Evolutionary conservation across 31 red algal species (phyloP).

Genomic region (Odonthalia washingtoniensis): DNA sequence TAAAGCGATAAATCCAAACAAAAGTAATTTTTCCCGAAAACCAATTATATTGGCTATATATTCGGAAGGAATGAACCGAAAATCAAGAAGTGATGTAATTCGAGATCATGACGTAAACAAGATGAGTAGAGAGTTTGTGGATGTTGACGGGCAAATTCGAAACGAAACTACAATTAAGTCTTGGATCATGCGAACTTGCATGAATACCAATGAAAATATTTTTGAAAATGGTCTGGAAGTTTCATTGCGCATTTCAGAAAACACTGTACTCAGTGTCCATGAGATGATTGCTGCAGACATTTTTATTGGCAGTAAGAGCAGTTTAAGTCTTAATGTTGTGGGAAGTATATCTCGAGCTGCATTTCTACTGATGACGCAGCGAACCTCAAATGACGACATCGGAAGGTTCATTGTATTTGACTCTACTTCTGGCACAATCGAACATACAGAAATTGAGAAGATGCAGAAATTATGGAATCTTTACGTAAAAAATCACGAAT

Average conservation of each 20-base stretch:
- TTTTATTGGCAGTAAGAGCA: slow-evolving; percentile 45
- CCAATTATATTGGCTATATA: slow-evolving; percentile 43
- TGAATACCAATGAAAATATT: background rate
- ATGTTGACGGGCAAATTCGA: slow-evolving; percentile 22
- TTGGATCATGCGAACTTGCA: background rate
- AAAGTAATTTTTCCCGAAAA: slow-evolving; percentile 39
- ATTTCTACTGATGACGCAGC: slow-evolving; percentile 33
- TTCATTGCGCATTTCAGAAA: slow-evolving; percentile 13
- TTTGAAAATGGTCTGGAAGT: slow-evolving; percentile 46
- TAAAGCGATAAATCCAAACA: background rate
- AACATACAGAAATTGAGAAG: background rate
- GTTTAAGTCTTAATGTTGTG: slow-evolving; percentile 43
- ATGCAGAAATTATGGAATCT: slow-evolving; percentile 5
- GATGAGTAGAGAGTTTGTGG: slow-evolving; percentile 29
- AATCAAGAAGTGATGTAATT: background rate
- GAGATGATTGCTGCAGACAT: slow-evolving; percentile 65
- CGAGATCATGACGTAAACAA: slow-evolving; percentile 51
- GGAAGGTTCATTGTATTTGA: background rate
- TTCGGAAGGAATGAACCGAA: slow-evolving; percentile 39
- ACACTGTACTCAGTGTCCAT: slow-evolving; percentile 53
- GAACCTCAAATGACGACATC: background rate
- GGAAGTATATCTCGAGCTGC: slow-evolving; percentile 19
- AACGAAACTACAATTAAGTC: background rate
- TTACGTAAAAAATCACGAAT: background rate
- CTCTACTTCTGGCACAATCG: background rate